Conservation (phyloP, 1,139 yeast genomes). For the Scheffersomyces insectosa region DNA sequence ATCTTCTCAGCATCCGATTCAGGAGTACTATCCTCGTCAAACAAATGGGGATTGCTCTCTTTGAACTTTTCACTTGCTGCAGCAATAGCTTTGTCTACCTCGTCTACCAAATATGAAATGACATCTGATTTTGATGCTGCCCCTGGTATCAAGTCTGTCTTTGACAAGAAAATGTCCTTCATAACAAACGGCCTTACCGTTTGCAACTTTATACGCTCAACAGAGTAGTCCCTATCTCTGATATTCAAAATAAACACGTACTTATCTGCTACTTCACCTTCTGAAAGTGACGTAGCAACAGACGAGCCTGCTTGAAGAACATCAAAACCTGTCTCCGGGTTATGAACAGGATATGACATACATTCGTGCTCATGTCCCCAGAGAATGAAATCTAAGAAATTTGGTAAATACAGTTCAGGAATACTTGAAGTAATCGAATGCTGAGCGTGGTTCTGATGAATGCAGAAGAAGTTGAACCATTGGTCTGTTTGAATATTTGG, state of each 20-base stretch:
- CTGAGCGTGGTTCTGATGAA: constrained; percentile 88
- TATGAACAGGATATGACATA: constrained; percentile 65
- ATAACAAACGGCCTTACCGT: constrained; percentile 84
- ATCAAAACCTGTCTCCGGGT: constrained; percentile 68
- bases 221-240: constrained; percentile 55
- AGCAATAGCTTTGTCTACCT: constrained; percentile 67
- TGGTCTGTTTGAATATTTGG: constrained; percentile 61
- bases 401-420: constrained; percentile 83
- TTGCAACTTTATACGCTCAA: constrained; percentile 66
- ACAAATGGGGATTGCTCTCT: constrained; percentile 33
- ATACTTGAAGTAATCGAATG: constrained; percentile 80
- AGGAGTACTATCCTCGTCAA: constrained; percentile 17
- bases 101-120: constrained; percentile 55
- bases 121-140: constrained; percentile 65
- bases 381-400: constrained; percentile 73
- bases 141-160: constrained; percentile 59
- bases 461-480: constrained; percentile 85
- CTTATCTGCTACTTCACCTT: constrained; percentile 79
- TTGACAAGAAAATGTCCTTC: constrained; percentile 58
- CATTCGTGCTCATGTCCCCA: constrained; percentile 99
- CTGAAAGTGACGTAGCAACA: constrained; percentile 86
- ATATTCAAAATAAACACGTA: constrained; percentile 71
- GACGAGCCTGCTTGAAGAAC: constrained; percentile 95
- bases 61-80: constrained; percentile 57
- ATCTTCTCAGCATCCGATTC: constrained; percentile 15